A percentile compares a stretch with the other conserved stretches of the same genome.
Evolutionary conservation across 2,329 filamentous ascomycete species (phyloP).

Genomic region (Botrytis paeoniae): DNA sequence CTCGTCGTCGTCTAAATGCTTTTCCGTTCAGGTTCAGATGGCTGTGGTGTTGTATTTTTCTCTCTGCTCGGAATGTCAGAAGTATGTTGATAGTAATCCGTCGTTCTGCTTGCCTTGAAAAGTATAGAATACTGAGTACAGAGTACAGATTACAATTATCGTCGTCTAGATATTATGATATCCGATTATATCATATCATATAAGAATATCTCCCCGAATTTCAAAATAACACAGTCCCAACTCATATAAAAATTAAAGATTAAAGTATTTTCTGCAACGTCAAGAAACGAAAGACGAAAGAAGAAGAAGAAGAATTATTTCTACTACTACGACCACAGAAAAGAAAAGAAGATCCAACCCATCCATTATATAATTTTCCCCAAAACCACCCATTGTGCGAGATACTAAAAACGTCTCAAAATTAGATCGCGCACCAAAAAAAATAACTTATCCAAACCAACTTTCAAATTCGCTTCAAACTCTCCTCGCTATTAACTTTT

Average conservation of each 20-base stretch:
- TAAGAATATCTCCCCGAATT: neutral
- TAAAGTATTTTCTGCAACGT: too few relatives aligned
- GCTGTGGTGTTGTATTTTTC: neutral
- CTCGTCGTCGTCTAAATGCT: too few relatives aligned
- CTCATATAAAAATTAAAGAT: too few relatives aligned
- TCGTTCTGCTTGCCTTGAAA: neutral
- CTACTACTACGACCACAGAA: too few relatives aligned
- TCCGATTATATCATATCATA: neutral
- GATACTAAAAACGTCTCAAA: neutral
- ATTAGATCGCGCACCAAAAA: neutral
- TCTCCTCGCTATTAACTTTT: neutral
- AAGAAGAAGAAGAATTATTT: too few relatives aligned
- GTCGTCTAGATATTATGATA: neutral
- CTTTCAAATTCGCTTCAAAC: neutral
- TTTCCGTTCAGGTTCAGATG: neutral
- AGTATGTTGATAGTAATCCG: neutral
- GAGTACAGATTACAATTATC: rapidly evolving
- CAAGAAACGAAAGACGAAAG: too few relatives aligned
- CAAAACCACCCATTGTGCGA: neutral
- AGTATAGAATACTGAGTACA: neutral
- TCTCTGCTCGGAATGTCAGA: neutral
- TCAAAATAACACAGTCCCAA: too few relatives aligned
- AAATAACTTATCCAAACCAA: too few relatives aligned
- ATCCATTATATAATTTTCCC: neutral
- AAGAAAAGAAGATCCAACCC: too few relatives aligned